These are phyloP conservation scores for Triangularia setosa DNA, from an alignment of 2,329 filamentous ascomycete genomes.

Conservation along the genomic window DNA sequence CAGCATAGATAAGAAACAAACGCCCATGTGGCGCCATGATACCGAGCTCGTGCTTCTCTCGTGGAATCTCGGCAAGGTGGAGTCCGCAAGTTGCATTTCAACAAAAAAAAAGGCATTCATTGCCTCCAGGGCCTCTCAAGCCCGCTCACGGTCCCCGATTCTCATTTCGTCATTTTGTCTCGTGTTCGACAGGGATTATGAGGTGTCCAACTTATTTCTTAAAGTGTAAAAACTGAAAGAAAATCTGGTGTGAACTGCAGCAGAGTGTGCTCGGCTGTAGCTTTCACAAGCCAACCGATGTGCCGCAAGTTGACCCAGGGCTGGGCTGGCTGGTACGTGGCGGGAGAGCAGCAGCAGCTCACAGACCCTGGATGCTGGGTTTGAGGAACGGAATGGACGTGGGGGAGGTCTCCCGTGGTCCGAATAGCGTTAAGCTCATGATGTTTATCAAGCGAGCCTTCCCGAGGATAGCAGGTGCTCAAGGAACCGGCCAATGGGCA, in stretches of 20 bases:
- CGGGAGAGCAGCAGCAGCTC: slow-evolving; percentile 1
- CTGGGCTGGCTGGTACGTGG: neutral
- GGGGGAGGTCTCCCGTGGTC: neutral
- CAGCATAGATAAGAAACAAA: neutral
- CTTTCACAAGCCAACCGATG: slow-evolving; percentile 1
- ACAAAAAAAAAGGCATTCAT: neutral
- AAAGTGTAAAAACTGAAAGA: neutral
- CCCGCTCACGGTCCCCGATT: neutral
- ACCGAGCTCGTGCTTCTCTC: neutral
- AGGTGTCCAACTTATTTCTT: neutral
- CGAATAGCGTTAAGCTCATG: neutral
- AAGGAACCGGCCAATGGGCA: slow-evolving; percentile 10
- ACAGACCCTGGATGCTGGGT: neutral
- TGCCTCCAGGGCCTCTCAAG: neutral
- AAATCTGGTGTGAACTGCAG: neutral
- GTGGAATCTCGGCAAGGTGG: neutral
- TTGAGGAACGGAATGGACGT: neutral
- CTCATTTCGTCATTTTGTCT: slow-evolving; percentile 4
- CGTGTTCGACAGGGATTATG: slow-evolving; percentile 6
- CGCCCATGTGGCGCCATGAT: neutral
- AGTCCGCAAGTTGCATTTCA: neutral
- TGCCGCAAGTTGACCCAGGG: neutral
- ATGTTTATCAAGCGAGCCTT: slow-evolving; percentile 2
- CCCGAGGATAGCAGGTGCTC: slow-evolving; percentile 14
- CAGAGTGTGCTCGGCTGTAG: neutral